Evolutionary conservation across 192 early-diverging fungal genomes (phyloP), one percentile per base, ranked within the genome.

Genomic region (Phycomyces blakesleeanus): DNA sequence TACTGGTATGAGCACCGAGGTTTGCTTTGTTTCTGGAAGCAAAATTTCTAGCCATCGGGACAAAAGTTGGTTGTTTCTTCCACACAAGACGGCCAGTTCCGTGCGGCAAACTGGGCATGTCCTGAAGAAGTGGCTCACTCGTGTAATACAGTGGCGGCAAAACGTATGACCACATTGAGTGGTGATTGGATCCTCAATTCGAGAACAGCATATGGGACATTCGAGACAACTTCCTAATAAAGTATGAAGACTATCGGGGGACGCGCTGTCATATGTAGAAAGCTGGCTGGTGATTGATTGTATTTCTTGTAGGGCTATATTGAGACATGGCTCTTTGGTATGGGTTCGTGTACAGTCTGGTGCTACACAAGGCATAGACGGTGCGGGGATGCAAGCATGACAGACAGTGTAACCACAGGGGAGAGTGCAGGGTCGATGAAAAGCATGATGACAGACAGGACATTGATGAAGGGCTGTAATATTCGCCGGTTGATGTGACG

Each of bases 111-210:
- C 52, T 27, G 66, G 66, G 53, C 66, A 59, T 83, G 75, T 59
- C 84, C 82, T 12, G 83, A 52, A 9, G 83, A 75, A 34, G 7
- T 34, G 29, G 29, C 29, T 34, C 29, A 34, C 29, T 10, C 69
- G 67, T n/a, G 84, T 66, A 3, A 90, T 25, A 55, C 88, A 90
- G 12, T 54, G 53, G 16, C 77, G 76, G 64, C 88, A 90, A 53
- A 77, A 77, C 16, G 80, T 83, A 67, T 90, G 88, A 0, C 88
- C 88, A 57, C 88, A 90, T 5, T 70, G 73, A 15, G 81, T 76
- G 0, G 85, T 87, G 18, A 85, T 70, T 2, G 88, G 86, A n/a
- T 81, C 75, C 21, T 63, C 37, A 55, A 86, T 69, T n/a, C 77
- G 51, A 14, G 63, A 50, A 39, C 67, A 78, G 62, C 88, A 89